Base-by-base conservation (phyloP, 208 protist species). In the Strigomonas culicis region DNA sequence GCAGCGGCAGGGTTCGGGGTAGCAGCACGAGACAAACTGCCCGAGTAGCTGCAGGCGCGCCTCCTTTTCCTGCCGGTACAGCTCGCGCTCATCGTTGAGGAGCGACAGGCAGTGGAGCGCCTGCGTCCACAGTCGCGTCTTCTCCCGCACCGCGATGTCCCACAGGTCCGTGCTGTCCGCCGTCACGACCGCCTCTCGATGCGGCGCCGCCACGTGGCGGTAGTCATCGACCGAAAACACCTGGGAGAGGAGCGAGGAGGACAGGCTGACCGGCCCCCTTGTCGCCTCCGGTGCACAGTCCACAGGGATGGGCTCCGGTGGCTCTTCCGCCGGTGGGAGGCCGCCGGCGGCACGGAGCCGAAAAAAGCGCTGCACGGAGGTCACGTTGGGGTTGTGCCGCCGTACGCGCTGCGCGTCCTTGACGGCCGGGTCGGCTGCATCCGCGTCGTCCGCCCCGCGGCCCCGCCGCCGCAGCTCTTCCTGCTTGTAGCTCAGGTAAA, bases 11-110 rank as follows among this genome's bases (percentile, higher is more conserved):
- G 82, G 72, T 15, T 68, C 34, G 13, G 82, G 82, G 43, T 65
- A 62, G n/a, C 27, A 28, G 59, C 83, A 90, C 2, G 83, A 90
- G 4, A 80, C 46, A 59, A 84, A 90, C 28, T 75, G 43, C 21
- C 64, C 71, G 0, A 92, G 66, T 1, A 92, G 28, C 22, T 0
- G 27, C 0, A 75, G 32, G 7, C 85, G 70, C 11, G 44, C 64
- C 7, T 21, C 36, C 41, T 70, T 61, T 60, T 92, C 85, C n/a
- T 53, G 21, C 49, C 21, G 6, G 11, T 10, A 6, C 13, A 53
- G 17, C 11, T 53, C 49, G 13, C 21, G 21, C 11, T 30, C 27
- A 25, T 53, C 15, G 41, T 19, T 47, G 15, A 13, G 15, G 13
- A 47, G 13, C 19, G 41, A 13, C 19, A 47, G 13, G 13, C 19